A percentile compares a stretch with the other conserved stretches of the same genome.
These are phyloP conservation scores for Nidularia pulvinata DNA, from an alignment of 768 basidiomycete genomes.

Conservation along the genomic window DNA sequence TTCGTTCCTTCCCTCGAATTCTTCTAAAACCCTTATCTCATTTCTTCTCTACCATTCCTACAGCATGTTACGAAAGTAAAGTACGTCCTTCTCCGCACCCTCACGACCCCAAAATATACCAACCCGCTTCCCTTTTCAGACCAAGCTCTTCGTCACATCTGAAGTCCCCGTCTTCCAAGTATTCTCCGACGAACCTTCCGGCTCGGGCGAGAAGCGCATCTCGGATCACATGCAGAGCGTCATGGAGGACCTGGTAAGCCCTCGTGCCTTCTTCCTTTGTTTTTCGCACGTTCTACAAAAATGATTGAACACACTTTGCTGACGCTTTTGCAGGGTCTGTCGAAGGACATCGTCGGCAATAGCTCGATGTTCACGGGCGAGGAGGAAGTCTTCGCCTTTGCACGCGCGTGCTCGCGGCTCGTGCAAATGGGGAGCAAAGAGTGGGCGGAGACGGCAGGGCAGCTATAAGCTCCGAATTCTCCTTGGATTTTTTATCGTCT, in stretches of 20 bases:
- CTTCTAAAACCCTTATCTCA: not conserved
- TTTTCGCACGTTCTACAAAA: too few relatives aligned
- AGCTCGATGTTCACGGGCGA: conserved; percentile 96
- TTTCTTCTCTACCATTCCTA: not conserved
- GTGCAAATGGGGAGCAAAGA: conserved; percentile 92
- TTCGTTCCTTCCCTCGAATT: conserved; percentile 23
- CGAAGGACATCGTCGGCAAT: conserved; percentile 71
- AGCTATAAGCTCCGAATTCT: conserved; percentile 4
- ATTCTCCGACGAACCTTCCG: conserved; percentile 71
- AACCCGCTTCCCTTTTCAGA: conserved; percentile 39
- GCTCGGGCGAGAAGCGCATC: conserved; percentile 35
- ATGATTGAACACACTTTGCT: too few relatives aligned
- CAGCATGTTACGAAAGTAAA: conserved; percentile 93
- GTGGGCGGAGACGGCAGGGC: conserved; percentile 64
- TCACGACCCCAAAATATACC: not conserved
- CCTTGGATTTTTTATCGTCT: too few relatives aligned
- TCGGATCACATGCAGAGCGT: conserved; percentile 90
- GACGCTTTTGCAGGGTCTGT: conserved; percentile 59
- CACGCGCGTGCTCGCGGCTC: conserved; percentile 85
- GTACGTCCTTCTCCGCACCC: conserved; percentile 26
- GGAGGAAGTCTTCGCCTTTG: conserved; percentile 97
- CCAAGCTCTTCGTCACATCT: conserved; percentile 89
- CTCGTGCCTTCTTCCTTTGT: conserved; percentile 2
- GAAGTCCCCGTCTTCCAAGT: conserved; percentile 91
- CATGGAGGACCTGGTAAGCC: conserved; percentile 90